Evolutionary conservation across 768 basidiomycete species (phyloP).

Genomic region (Dentipellis fragilis): DNA sequence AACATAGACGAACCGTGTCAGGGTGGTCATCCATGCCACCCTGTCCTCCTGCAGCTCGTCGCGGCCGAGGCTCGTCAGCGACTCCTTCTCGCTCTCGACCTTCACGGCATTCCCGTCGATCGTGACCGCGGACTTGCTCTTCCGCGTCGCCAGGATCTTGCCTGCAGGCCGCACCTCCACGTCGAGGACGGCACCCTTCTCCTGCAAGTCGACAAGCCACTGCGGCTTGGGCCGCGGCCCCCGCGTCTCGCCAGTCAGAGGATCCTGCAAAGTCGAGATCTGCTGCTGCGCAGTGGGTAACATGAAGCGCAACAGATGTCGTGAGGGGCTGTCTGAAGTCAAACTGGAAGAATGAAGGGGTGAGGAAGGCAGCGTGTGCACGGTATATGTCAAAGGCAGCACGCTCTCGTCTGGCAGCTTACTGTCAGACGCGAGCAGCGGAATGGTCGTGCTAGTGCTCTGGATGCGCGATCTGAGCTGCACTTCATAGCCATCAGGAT

Average conservation of each 20-base stretch:
- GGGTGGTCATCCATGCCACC: conserved; percentile 51
- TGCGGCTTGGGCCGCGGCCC: conserved; percentile 51
- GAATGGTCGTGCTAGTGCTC: conserved; percentile 26
- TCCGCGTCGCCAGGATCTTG: conserved; percentile 19
- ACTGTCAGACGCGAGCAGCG: conserved; percentile 18
- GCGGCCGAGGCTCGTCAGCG: conserved; percentile 56
- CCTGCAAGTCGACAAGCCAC: conserved; percentile 65
- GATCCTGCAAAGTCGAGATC: conserved; percentile 68
- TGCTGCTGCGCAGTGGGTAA: conserved; percentile 80
- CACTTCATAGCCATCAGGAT: conserved; percentile 65
- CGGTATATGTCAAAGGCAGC: conserved; percentile 46
- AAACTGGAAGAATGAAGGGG: conserved; percentile 68
- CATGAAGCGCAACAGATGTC: conserved; percentile 70
- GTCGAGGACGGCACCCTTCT: conserved; percentile 48
- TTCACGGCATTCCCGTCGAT: conserved; percentile 29
- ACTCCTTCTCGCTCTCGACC: conserved; percentile 69
- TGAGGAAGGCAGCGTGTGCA: conserved; percentile 76
- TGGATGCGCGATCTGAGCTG: conserved; percentile 33
- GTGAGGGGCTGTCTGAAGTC: conserved; percentile 38
- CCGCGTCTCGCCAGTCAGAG: conserved; percentile 62
- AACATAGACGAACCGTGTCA: conserved; percentile 45
- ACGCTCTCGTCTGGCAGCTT: conserved; percentile 8
- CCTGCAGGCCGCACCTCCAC: conserved; percentile 40
- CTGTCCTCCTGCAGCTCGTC: conserved; percentile 72
- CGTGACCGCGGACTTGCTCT: conserved; percentile 28